phyloP scores from a whole-genome alignment of 257 asterid species.

The Fraxinus pennsylvanica region DNA sequence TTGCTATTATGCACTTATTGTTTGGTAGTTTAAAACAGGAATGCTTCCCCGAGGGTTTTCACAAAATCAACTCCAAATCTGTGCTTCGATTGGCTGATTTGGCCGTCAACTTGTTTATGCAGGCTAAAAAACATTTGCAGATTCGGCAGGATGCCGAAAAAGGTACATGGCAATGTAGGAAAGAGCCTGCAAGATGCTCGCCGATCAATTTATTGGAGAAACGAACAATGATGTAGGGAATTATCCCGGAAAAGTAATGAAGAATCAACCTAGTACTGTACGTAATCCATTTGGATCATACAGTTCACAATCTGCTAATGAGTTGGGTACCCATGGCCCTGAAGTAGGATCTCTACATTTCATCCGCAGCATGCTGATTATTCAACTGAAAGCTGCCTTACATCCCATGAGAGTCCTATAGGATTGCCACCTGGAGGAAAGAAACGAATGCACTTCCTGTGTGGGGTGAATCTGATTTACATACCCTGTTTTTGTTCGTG shows the following conservation, averaged over 20 bases:
- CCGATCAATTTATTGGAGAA: constrained; percentile 66
- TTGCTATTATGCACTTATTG: not conserved
- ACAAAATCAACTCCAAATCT: not conserved
- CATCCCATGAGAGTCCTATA: constrained; percentile 54
- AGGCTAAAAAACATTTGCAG: constrained; percentile 80
- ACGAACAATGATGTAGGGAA: constrained; percentile 40
- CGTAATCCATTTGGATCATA: constrained; percentile 32
- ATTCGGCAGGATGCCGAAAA: constrained; percentile 77
- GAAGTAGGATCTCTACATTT: constrained; percentile 37
- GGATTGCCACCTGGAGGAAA: constrained; percentile 57
- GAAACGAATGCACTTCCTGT: constrained; percentile 42
- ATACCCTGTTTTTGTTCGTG: constrained; percentile 37
- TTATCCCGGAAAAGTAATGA: constrained; percentile 39
- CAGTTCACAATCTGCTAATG: constrained; percentile 43
- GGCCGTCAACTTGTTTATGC: constrained; percentile 19
- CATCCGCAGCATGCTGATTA: not conserved
- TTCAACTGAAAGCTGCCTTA: not conserved
- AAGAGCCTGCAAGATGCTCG: constrained; percentile 48
- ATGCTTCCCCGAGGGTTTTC: not conserved
- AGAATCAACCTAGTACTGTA: constrained; percentile 24
- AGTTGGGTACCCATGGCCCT: constrained; percentile 34
- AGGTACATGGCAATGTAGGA: constrained; percentile 72
- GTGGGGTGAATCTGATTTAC: constrained; percentile 58
- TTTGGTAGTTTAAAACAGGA: constrained; percentile 8
- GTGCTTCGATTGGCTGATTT: not conserved